A percentile compares a stretch with the other conserved stretches of the same genome.
Conservation (phyloP, 2,329 filamentous ascomycete genomes). For the Emydomyces testavorans region DNA sequence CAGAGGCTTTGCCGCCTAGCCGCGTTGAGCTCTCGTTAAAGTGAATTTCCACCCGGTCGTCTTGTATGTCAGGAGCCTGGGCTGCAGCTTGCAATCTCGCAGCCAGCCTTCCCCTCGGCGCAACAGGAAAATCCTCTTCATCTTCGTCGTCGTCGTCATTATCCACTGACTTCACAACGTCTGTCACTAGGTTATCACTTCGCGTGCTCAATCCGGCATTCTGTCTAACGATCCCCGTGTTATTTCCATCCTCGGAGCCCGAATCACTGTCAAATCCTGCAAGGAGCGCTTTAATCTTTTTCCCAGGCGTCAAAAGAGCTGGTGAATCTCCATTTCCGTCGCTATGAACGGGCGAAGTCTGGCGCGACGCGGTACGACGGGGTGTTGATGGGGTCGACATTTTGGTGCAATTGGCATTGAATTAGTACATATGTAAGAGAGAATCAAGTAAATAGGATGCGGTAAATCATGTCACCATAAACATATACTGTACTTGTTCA, state of each 20-base stretch:
- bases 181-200: conserved; percentile 18
- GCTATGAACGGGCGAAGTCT: conserved; percentile 19
- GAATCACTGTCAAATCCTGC: conserved; percentile 39
- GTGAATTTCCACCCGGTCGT: not conserved
- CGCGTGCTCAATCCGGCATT: not conserved
- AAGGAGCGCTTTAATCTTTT: conserved; percentile 41
- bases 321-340: conserved; percentile 20
- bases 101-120: conserved; percentile 54
- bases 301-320: conserved; percentile 33
- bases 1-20: not conserved
- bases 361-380: conserved; percentile 21
- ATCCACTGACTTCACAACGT: conserved; percentile 17
- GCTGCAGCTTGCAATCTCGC: conserved; percentile 48
- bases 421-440: not conserved
- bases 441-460: not conserved
- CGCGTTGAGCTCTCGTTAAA: not conserved
- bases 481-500: not conserved
- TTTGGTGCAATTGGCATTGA: not conserved
- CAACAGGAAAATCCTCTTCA: conserved; percentile 34
- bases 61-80: conserved; percentile 19
- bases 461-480: not conserved
- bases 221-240: not conserved
- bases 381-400: conserved; percentile 11
- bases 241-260: not conserved
- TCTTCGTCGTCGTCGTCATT: conserved; percentile 35